Conservation (phyloP, 306 rosid species). For the Vigna hirtella region DNA sequence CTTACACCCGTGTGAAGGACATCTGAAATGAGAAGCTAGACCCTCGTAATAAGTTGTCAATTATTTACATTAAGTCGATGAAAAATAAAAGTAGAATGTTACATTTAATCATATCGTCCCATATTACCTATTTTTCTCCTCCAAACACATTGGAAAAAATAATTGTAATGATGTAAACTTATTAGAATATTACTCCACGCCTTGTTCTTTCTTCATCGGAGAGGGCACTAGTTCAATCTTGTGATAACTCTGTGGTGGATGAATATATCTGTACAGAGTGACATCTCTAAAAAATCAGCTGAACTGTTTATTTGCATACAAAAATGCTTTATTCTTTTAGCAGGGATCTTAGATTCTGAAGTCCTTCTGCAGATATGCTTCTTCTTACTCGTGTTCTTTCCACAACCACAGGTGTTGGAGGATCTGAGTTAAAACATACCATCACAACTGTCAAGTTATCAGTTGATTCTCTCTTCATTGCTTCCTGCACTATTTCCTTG, state of each 20-base stretch:
- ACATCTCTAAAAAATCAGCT: slow-evolving; percentile 38
- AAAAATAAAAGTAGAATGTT: slow-evolving; percentile 40
- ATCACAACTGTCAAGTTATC: slow-evolving; percentile 88
- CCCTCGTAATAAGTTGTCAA: slow-evolving; percentile 17
- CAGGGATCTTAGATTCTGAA: slow-evolving; percentile 68
- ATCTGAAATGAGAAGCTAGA: background rate
- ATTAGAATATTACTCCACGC: slow-evolving; percentile 23
- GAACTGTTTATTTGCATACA: background rate
- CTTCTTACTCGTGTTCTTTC: slow-evolving; percentile 71
- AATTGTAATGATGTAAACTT: background rate
- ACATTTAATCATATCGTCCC: slow-evolving; percentile 27
- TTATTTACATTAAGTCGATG: background rate
- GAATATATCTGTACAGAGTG: slow-evolving; percentile 52
- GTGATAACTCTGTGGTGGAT: slow-evolving; percentile 37
- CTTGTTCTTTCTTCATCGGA: slow-evolving; percentile 35
- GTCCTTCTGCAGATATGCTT: slow-evolving; percentile 89
- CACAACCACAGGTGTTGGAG: slow-evolving; percentile 69
- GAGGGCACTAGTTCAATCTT: slow-evolving; percentile 7
- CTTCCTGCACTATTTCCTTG: slow-evolving; percentile 83
- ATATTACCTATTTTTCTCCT: slow-evolving; percentile 15
- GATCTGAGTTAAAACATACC: slow-evolving; percentile 80
- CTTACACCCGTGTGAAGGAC: background rate
- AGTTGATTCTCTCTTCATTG: slow-evolving; percentile 67
- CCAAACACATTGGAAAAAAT: slow-evolving; percentile 8
- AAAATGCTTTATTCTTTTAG: slow-evolving; percentile 53